Evolutionary conservation across 1,139 yeast species (phyloP), one percentile per base, ranked within the genome.

Genomic region (Candida pseudocylindracea): DNA sequence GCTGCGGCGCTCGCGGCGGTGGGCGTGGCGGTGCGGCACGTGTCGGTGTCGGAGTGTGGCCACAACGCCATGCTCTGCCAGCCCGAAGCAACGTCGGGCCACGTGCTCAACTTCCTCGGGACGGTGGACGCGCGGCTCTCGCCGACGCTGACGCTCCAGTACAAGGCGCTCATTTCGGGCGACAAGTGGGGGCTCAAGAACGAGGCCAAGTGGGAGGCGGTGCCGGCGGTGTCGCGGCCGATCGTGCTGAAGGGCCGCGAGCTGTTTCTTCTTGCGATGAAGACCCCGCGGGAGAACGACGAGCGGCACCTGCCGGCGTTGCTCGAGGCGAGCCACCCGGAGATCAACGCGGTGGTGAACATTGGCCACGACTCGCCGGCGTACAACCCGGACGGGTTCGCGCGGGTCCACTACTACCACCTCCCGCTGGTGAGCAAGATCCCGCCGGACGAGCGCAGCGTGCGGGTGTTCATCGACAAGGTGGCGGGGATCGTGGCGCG

Each of bases 101-200:
- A 67, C 32, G 56, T 76, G 5, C 58, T 72, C 34, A 64, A 68
- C 40, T 79, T 72, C 44, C 46, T 75, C 12, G 20, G 6, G 20
- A 6, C 20, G 6, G 6, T 15, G 6, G 20, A 15, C 6, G 6
- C 20, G 45, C 51, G 67, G 39, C 55, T 72, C 31, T 63, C 72
- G 5, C 66, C 72, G 5, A 65, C 72, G 4, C 72, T 78, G 79
- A 78, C 71, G 34, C 55, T 72, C 34, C 59, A 62, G 34, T 56
- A 65, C 13, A 67, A 72, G 42, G 79, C 79, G 2, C 61, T 65
- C 35, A 60, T 68, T 5, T 61, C 69, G 12, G 75, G 75, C 1
- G 75, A 68, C 42, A 76, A 76, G 48, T 76, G 88, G 88, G 79
- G 83, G 26, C 51, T 76, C 38, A 76, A 76, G 47, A 76, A 76